Conservation (phyloP, 2,329 filamentous ascomycete genomes). For the Exophiala phaeomuriformis region DNA sequence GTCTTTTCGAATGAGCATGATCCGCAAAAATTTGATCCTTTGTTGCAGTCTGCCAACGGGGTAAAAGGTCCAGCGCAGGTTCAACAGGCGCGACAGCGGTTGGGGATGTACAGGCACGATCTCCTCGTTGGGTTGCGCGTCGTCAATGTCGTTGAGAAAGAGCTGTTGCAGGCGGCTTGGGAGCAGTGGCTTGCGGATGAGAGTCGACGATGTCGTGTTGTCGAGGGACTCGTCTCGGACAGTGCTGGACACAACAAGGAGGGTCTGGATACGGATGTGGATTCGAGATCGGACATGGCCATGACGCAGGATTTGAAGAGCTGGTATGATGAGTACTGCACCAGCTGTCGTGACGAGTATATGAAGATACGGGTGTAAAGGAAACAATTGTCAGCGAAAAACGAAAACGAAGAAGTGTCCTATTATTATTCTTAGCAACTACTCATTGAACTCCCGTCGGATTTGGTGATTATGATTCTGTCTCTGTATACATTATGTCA, state of each 20-base stretch:
- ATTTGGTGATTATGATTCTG: too few relatives aligned
- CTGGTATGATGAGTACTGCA: slow-evolving; percentile 57
- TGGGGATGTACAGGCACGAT: slow-evolving; percentile 81
- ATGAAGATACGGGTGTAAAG: slow-evolving; percentile 14
- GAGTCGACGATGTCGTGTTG: slow-evolving; percentile 62
- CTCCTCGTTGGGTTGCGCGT: slow-evolving; percentile 83
- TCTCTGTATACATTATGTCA: too few relatives aligned
- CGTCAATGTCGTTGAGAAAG: slow-evolving; percentile 79
- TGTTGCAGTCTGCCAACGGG: slow-evolving; percentile 8
- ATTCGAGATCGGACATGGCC: slow-evolving; percentile 6
- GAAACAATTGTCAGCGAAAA: neutral
- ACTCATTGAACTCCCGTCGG: too few relatives aligned
- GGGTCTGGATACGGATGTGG: too few relatives aligned
- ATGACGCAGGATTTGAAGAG: slow-evolving; percentile 27
- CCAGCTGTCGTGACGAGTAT: slow-evolving; percentile 45
- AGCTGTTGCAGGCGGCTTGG: slow-evolving; percentile 82
- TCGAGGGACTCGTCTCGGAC: slow-evolving; percentile 42
- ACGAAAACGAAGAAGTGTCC: neutral
- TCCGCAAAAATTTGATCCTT: slow-evolving; percentile 31
- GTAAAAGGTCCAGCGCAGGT: slow-evolving; percentile 42
- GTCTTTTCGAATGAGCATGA: slow-evolving; percentile 39
- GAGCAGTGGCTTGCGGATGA: slow-evolving; percentile 86
- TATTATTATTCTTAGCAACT: neutral
- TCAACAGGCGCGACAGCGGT: slow-evolving; percentile 69
- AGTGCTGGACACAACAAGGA: slow-evolving; percentile 20